These are phyloP conservation scores for Cladosporium sp. DNA, from an alignment of 2,329 filamentous ascomycete species.

Conservation along the genomic window DNA sequence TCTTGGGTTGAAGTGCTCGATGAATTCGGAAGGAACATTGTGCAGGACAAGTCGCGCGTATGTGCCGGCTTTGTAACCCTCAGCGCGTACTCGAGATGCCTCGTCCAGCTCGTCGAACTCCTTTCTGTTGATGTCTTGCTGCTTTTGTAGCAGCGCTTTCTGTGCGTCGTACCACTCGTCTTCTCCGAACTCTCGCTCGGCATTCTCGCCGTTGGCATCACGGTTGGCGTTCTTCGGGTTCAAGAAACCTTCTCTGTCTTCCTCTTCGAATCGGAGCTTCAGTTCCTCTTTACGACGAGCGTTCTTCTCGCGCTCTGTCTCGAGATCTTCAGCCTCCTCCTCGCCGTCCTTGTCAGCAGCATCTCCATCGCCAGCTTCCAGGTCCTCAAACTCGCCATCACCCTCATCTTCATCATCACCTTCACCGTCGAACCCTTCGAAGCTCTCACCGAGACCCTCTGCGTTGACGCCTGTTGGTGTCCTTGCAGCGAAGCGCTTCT, in stretches of 20 bases:
- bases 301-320: conserved; percentile 87
- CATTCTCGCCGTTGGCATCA: conserved; percentile 63
- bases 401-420: conserved; percentile 67
- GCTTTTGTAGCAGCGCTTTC: conserved; percentile 92
- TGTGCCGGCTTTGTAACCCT: conserved; percentile 88
- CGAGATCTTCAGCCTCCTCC: conserved; percentile 61
- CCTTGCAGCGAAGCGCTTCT: conserved; percentile 73
- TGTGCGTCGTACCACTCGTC: conserved; percentile 99
- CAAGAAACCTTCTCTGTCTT: conserved; percentile 93
- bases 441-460: conserved; percentile 54
- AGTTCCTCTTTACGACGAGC: conserved; percentile 92
- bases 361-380: conserved; percentile 71
- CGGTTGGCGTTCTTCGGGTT: conserved; percentile 82
- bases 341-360: conserved; percentile 44
- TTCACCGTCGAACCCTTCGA: conserved; percentile 43
- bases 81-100: conserved; percentile 76
- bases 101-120: conserved; percentile 90
- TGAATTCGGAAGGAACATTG: conserved; percentile 87
- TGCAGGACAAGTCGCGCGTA: conserved; percentile 91
- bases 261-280: conserved; percentile 91
- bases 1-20: conserved; percentile 75
- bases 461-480: conserved; percentile 56
- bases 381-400: conserved; percentile 81
- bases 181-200: conserved; percentile 83
- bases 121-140: conserved; percentile 92